Evolutionary conservation across 1,284 basidiomycete species (phyloP).

Genomic region (Ganoderma sinense): DNA sequence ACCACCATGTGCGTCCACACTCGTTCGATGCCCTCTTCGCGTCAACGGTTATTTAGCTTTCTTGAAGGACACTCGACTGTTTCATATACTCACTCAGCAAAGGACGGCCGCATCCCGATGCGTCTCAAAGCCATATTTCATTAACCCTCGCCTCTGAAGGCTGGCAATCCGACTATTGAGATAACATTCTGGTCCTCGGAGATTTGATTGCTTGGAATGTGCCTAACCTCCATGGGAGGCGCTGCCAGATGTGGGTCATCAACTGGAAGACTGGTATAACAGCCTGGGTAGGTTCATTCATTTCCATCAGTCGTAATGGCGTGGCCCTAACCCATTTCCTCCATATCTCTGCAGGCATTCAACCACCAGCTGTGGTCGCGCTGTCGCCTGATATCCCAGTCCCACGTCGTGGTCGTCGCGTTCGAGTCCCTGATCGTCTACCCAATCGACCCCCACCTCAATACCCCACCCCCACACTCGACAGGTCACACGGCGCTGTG

Average conservation of each 20-base stretch:
- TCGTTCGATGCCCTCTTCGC: neutral
- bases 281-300: neutral
- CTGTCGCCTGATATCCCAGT: neutral
- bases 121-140: neutral
- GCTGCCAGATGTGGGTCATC: neutral
- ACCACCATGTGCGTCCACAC: neutral
- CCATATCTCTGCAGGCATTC: neutral
- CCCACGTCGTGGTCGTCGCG: neutral
- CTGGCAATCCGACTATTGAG: neutral
- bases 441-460: neutral
- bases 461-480: neutral
- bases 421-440: neutral
- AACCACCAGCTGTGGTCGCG: neutral
- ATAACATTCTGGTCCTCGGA: neutral
- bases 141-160: neutral
- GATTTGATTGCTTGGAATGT: neutral
- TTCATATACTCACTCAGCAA: neutral
- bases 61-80: neutral
- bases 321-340: neutral
- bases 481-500: neutral
- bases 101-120: neutral
- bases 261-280: neutral
- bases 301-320: no score
- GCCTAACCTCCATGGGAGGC: neutral
- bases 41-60: neutral